A percentile compares a stretch with the other conserved stretches of the same genome.
These are phyloP conservation scores for Pseudogymnoascus sp. DNA, from an alignment of 2,329 filamentous ascomycete species.

Conservation along the genomic window DNA sequence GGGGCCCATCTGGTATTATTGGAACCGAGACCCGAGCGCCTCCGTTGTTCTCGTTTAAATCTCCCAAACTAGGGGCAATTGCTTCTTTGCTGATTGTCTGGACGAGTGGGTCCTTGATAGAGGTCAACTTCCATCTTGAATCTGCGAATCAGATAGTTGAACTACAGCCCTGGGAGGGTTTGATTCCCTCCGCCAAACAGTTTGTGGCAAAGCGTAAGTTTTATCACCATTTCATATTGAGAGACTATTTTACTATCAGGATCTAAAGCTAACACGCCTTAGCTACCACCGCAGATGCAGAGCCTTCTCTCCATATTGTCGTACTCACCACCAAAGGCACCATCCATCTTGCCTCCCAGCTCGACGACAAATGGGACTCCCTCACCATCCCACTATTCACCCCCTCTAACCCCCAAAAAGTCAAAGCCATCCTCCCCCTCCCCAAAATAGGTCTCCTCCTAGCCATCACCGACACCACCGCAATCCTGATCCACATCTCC, in stretches of 20 bases:
- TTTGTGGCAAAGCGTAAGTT: constrained; percentile 36
- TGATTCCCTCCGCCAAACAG: constrained; percentile 33
- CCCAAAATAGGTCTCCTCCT: constrained; percentile 51
- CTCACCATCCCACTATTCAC: constrained; percentile 31
- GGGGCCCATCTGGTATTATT: constrained; percentile 46
- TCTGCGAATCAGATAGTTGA: constrained; percentile 31
- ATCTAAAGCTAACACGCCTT: constrained; percentile 22
- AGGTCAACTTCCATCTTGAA: constrained; percentile 33
- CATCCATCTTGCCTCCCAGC: constrained; percentile 39
- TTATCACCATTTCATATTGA: constrained; percentile 11
- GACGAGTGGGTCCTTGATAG: constrained; percentile 53
- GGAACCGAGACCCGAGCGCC: constrained; percentile 50
- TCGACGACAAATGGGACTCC: constrained; percentile 41
- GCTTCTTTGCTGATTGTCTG: constrained; percentile 52
- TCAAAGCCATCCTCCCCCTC: constrained; percentile 50
- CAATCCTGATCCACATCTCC: constrained; percentile 53
- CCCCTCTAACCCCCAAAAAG: constrained; percentile 32
- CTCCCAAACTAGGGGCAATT: constrained; percentile 29
- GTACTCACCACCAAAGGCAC: constrained; percentile 42
- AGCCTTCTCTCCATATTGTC: constrained; percentile 32
- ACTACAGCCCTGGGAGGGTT: constrained; percentile 42
- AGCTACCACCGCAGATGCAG: constrained; percentile 18
- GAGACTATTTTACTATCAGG: constrained; percentile 27
- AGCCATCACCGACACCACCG: constrained; percentile 45
- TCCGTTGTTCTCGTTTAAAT: constrained; percentile 55